These are phyloP conservation scores for Spiraea crenata DNA, from an alignment of 331 rosid species.

Conservation along the genomic window DNA sequence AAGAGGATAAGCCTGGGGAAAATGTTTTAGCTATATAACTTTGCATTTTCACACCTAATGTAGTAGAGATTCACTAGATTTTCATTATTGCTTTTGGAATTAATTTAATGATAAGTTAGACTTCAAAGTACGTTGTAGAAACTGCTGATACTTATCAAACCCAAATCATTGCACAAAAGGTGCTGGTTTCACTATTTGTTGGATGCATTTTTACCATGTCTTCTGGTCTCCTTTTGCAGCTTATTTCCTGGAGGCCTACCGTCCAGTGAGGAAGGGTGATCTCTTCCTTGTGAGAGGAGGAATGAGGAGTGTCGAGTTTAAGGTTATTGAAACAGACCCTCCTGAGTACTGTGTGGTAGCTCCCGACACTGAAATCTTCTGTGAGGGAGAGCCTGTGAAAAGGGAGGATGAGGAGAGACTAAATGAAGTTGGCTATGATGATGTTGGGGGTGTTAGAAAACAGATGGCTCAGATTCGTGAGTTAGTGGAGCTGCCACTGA, in stretches of 20 bases:
- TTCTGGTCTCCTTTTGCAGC: constrained; percentile 45
- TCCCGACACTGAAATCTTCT: constrained; percentile 93
- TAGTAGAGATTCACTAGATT: too few relatives aligned
- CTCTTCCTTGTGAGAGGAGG: constrained; percentile 92
- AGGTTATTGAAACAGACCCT: constrained; percentile 23
- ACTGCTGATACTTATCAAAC: too few relatives aligned
- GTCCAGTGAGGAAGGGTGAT: constrained; percentile 94
- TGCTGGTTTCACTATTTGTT: neutral
- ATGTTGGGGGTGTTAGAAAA: constrained; percentile 93
- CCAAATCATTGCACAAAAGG: neutral
- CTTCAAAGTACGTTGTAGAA: too few relatives aligned
- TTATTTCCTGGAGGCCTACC: constrained; percentile 86
- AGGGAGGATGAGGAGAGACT: constrained; percentile 88
- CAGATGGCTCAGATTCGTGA: constrained; percentile 98
- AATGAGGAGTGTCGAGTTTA: constrained; percentile 93
- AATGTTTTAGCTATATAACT: neutral
- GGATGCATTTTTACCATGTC: constrained; percentile 12
- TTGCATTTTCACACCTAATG: neutral
- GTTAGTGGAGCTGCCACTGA: constrained; percentile 67
- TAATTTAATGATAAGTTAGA: too few relatives aligned
- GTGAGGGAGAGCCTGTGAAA: constrained; percentile 32
- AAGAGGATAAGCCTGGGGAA: neutral
- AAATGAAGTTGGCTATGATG: constrained; percentile 94
- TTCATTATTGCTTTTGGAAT: too few relatives aligned
- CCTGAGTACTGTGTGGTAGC: constrained; percentile 95